Evolutionary conservation across 345 rosid species (phyloP).

Genomic region (Gossypium ekmanianum): DNA sequence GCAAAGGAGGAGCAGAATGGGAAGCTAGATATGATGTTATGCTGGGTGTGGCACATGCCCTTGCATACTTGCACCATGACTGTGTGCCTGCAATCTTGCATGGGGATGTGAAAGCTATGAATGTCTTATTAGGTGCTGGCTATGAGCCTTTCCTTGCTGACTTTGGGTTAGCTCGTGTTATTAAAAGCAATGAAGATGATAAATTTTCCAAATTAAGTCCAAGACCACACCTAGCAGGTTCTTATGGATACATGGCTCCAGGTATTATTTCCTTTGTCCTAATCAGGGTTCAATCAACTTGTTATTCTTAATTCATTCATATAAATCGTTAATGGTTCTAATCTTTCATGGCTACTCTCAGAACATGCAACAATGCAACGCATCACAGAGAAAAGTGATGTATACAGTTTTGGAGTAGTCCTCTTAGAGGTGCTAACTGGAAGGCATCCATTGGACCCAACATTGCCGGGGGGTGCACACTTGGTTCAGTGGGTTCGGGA

Average conservation of each 20-base stretch:
- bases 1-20: constrained; percentile 81
- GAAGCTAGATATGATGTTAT: constrained; percentile 68
- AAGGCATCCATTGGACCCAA: constrained; percentile 89
- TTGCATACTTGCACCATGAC: constrained; percentile 90
- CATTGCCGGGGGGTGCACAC: constrained; percentile 71
- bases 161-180: constrained; percentile 73
- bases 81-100: constrained; percentile 83
- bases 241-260: constrained; percentile 98
- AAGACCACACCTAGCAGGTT: constrained; percentile 81
- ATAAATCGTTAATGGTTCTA: background rate
- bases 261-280: constrained; percentile 41
- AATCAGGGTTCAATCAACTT: background rate
- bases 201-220: constrained; percentile 42
- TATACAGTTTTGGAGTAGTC: constrained; percentile 84
- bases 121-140: constrained; percentile 67
- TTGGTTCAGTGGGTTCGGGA: constrained; percentile 88
- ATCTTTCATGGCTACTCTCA: constrained; percentile 22
- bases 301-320: background rate
- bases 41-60: constrained; percentile 83
- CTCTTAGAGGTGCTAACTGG: constrained; percentile 81
- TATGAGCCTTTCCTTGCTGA: constrained; percentile 81
- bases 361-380: constrained; percentile 81
- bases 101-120: constrained; percentile 94
- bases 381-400: constrained; percentile 84
- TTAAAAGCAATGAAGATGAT: constrained; percentile 25